These are phyloP conservation scores for Helminthosporium solani DNA, from an alignment of 2,329 filamentous ascomycete species.

Conservation along the genomic window DNA sequence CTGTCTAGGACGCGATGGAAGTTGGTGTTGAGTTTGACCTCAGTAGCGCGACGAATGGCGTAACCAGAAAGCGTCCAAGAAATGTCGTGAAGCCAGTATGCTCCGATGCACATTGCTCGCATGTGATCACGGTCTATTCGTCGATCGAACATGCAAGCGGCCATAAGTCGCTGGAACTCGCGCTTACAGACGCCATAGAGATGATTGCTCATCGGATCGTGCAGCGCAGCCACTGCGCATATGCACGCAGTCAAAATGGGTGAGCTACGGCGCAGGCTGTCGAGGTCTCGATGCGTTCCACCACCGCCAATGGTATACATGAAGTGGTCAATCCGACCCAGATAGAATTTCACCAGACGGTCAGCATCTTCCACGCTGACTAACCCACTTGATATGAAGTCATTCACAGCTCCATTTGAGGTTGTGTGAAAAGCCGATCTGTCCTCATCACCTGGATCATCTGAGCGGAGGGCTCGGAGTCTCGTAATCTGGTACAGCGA, in stretches of 20 bases:
- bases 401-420: conserved; percentile 28
- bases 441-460: conserved; percentile 45
- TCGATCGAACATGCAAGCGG: conserved; percentile 58
- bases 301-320: conserved; percentile 49
- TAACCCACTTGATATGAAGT: conserved; percentile 54
- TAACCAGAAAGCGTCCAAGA: conserved; percentile 63
- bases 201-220: conserved; percentile 57
- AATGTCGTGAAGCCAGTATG: conserved; percentile 64
- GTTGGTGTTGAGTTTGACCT: conserved; percentile 49
- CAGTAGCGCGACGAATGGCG: conserved; percentile 53
- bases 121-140: conserved; percentile 60
- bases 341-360: conserved; percentile 45
- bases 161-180: conserved; percentile 59
- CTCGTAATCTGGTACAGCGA: conserved; percentile 54
- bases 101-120: conserved; percentile 60
- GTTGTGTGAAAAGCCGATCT: conserved; percentile 7
- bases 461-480: conserved; percentile 32
- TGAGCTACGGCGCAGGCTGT: conserved; percentile 54
- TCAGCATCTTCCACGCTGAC: conserved; percentile 48
- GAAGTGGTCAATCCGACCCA: conserved; percentile 49
- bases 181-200: conserved; percentile 56
- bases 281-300: conserved; percentile 47
- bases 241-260: conserved; percentile 58
- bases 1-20: conserved; percentile 45
- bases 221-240: conserved; percentile 59